Percentiles rank a stretch among this genome's conserved stretches.
These are phyloP conservation scores for Candida sonorensis DNA, from an alignment of 805 yeast species.

Conservation along the genomic window DNA sequence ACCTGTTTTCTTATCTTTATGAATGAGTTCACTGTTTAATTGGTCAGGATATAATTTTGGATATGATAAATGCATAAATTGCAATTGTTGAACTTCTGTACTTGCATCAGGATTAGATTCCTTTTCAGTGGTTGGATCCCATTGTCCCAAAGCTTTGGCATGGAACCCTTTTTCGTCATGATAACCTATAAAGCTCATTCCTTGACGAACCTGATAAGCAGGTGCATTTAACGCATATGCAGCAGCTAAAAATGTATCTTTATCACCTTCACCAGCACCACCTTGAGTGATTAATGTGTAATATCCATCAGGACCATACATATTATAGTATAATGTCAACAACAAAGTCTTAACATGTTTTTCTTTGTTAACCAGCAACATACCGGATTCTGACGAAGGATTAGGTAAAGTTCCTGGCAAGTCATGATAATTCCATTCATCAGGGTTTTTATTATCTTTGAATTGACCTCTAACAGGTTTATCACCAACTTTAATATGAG, in stretches of 20 bases:
- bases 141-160: constrained; percentile 39
- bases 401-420: constrained; percentile 60
- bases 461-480: constrained; percentile 29
- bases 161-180: constrained; percentile 27
- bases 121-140: constrained; percentile 33
- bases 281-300: constrained; percentile 66
- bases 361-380: constrained; percentile 52
- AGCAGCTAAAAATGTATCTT: constrained; percentile 69
- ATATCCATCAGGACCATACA: constrained; percentile 57
- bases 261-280: constrained; percentile 73
- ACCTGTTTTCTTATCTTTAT: constrained; percentile 1
- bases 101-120: constrained; percentile 27
- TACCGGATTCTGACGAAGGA: constrained; percentile 65
- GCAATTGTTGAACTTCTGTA: constrained; percentile 15
- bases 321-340: constrained; percentile 55
- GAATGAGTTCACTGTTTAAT: constrained; percentile 13
- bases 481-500: constrained; percentile 33
- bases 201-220: constrained; percentile 43
- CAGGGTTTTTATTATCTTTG: constrained; percentile 9
- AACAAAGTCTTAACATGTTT: constrained; percentile 49
- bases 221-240: constrained; percentile 36
- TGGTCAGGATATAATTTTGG: constrained; percentile 39
- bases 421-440: constrained; percentile 46
- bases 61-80: constrained; percentile 55
- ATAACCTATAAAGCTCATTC: constrained; percentile 47